Base-by-base conservation (phyloP, 2,329 filamentous ascomycete genomes). In the Aspergillus glaucus region DNA sequence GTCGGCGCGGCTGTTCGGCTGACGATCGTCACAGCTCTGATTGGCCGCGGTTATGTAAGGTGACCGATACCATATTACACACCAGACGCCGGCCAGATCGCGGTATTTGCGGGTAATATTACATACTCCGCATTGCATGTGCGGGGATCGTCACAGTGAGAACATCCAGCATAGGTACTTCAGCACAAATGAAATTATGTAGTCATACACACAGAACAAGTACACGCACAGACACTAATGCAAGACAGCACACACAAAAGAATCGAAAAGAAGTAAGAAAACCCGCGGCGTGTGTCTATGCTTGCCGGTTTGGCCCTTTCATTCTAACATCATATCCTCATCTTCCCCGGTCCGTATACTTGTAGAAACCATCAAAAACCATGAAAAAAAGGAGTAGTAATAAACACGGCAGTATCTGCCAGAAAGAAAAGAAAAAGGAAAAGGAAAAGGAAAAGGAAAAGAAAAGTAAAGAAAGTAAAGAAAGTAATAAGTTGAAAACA, bases 11-110 rank as follows among this genome's bases (percentile, higher is more conserved):
- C 22, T 43, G 36, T 19, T 45, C 44, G 49, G 51, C 49, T 54
- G 51, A 54, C 49, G 49, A 51, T 51, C 15, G 32, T n/a, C 24
- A 2, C 17, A 21, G 17, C n/a, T 12, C 49, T 56, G 53, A 57
- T 59, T 59, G 56, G 53, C 46, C 21, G 24, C 15, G 39, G 39
- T 41, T 14, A 41, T 21, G 39, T 41, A 14, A 41, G 7, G n/a
- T 19, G 14, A 41, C 37, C 36, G 26, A 44, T 19, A 41, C 26
- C 22, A 34, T 26, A 40, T 40, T 40, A 28, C 41, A 15, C 36
- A 15, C 15, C 36, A 19, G n/a, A 19, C 15, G 36, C n/a, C 36
- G 36, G 12, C 15, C n/a, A 19, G 36, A 39, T 19, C 36, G 36
- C n/a, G 36, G 36, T 39, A 17, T 19, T 19, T 19, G n/a, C 15